Conservation (phyloP, 2,329 filamentous ascomycete genomes). For the Ceratocystis huliohia region DNA sequence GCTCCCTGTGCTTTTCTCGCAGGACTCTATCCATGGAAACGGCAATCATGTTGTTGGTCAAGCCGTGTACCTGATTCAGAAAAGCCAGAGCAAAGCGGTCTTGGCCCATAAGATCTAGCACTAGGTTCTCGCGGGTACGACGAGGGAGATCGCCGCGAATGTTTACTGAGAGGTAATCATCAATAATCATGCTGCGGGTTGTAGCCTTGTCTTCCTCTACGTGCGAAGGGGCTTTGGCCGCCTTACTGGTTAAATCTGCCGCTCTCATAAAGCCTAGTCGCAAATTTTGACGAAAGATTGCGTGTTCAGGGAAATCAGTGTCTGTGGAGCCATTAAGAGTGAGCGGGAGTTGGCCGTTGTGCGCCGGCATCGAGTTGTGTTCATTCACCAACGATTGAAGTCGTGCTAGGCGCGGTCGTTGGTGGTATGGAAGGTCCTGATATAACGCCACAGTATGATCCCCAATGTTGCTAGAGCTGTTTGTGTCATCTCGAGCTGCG, state of each 20-base stretch:
- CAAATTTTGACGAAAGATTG: neutral
- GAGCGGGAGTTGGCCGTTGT: constrained; percentile 6
- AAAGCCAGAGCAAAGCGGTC: constrained; percentile 11
- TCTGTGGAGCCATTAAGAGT: neutral
- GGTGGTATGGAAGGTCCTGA: neutral
- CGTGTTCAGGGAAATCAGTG: constrained; percentile 9
- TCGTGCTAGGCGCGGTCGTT: constrained; percentile 4
- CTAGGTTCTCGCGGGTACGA: constrained; percentile 14
- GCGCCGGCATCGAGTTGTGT: constrained; percentile 5
- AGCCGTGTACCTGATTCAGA: constrained; percentile 1
- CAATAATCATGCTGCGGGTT: constrained; percentile 1
- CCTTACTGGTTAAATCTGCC: neutral
- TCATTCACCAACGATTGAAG: constrained; percentile 8
- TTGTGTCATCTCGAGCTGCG: neutral
- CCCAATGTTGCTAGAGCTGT: neutral
- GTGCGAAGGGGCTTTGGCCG: neutral
- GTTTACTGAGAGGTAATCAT: constrained; percentile 13
- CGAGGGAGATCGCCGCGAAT: constrained; percentile 16
- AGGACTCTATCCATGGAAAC: constrained; percentile 2
- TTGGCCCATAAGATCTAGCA: constrained; percentile 7
- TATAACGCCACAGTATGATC: neutral
- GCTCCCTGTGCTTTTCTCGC: neutral
- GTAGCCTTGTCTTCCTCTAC: neutral
- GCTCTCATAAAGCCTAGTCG: neutral
- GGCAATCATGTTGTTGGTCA: constrained; percentile 10